phyloP scores from a whole-genome alignment of 495 filamentous ascomycete genomes.

The Sporormia fimetaria region DNA sequence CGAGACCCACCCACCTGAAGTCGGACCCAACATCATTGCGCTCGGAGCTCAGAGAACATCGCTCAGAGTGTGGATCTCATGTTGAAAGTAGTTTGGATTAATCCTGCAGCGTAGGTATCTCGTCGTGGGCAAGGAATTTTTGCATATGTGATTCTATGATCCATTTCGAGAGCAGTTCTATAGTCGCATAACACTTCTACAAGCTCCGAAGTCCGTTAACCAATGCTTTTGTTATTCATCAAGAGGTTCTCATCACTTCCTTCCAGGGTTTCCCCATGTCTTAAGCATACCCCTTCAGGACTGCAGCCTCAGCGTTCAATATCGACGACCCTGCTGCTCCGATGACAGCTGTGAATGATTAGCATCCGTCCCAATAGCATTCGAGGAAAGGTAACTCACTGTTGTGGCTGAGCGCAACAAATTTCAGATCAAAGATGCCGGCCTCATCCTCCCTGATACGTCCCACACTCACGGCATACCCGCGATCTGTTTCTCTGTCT shows the following conservation, averaged over 20 bases:
- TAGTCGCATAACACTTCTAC: no score
- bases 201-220: no score
- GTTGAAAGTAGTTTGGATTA: no score
- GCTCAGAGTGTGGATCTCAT: no score
- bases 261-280: not conserved
- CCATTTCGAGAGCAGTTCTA: no score
- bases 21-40: no score
- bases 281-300: constrained; percentile 61
- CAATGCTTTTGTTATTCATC: constrained; percentile 1
- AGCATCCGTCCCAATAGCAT: constrained; percentile 7
- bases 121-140: no score
- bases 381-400: constrained; percentile 38
- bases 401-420: constrained; percentile 38
- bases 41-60: no score
- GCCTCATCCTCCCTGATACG: constrained; percentile 35
- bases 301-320: constrained; percentile 84
- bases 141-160: no score
- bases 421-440: constrained; percentile 37
- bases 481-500: constrained; percentile 36
- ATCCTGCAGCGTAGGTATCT: no score
- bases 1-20: no score
- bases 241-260: not conserved
- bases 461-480: constrained; percentile 36
- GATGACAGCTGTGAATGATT: constrained; percentile 55
- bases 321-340: constrained; percentile 91